Base-by-base conservation (phyloP, 768 basidiomycete species). In the Leccinellum albellum region DNA sequence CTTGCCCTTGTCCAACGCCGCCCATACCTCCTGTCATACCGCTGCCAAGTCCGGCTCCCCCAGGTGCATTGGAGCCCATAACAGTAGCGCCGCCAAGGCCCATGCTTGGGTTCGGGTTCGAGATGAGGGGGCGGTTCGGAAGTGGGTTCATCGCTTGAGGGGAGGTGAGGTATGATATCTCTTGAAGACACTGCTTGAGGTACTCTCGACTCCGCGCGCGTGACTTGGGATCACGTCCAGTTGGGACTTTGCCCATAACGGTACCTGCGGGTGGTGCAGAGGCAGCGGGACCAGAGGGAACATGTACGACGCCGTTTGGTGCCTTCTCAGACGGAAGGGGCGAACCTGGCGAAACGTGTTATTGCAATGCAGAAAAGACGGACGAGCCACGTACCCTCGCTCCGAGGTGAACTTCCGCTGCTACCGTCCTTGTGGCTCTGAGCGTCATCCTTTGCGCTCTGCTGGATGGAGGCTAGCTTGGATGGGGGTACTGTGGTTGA, bases 181-280 rank as follows among this genome's bases (percentile, higher is more conserved):
- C 97, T 76, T 98, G 97, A 24, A 99, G 79, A 74, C 97, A 98
- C 87, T 99, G 96, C 74, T 98, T 99, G 64, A 99, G 82, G 72
- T 98, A 99, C 60, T 99, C 97, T 54, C 95, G 80, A 75, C 93
- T 95, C 56, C 93, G 82, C 44, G 95, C 94, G 66, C 96, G 83
- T 66, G 91, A 90, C 74, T 97, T 96, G n/a, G 94, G 94, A 74
- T 98, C 96, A 55, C 93, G 85, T 32, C 88, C 91, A 9, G 86
- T 84, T 23, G 82, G 87, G 40, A 84, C 88, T 69, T 86, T 94
- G 46, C 86, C 86, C 61, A 82, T 70, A 45, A 79, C 80, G 50
- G 79, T 78, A 50, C 71, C 65, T 13, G 78, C 66, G 1, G 79
- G 78, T 12, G 61, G 51, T 26, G 73, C 79, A 4, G 64, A 26